These are phyloP conservation scores for Ampelomyces quisqualis DNA, from an alignment of 2,329 filamentous ascomycete species.

Conservation along the genomic window DNA sequence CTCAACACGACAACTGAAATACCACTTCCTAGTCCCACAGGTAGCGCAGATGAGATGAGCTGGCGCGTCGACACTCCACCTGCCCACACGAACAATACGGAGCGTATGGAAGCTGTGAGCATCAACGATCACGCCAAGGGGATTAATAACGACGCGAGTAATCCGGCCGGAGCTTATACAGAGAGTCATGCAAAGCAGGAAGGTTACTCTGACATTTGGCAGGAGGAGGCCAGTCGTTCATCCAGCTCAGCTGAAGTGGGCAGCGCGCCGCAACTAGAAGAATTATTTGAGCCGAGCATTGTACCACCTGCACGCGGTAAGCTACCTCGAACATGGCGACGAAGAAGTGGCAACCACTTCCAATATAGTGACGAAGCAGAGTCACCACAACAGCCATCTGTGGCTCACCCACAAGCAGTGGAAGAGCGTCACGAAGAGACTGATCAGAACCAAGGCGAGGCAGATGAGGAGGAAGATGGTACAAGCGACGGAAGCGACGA, in stretches of 20 bases:
- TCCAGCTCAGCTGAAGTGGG: conserved; percentile 20
- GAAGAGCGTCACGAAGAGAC: conserved; percentile 20
- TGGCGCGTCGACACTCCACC: conserved; percentile 32
- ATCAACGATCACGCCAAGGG: conserved; percentile 8
- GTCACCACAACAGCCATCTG: conserved; percentile 13
- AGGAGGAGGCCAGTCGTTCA: conserved; percentile 50
- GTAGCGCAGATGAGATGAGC: conserved; percentile 39
- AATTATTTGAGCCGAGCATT: conserved; percentile 37
- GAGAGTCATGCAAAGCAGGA: conserved; percentile 8
- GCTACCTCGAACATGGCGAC: conserved; percentile 47
- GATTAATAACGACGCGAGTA: conserved; percentile 7
- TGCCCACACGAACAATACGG: conserved; percentile 2
- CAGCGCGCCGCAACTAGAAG: conserved; percentile 30
- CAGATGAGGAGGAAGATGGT: conserved; percentile 16
- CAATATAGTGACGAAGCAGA: conserved; percentile 44
- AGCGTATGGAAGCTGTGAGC: conserved; percentile 7
- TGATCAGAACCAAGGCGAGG: conserved; percentile 7
- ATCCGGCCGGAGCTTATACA: background rate
- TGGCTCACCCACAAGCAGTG: conserved; percentile 7
- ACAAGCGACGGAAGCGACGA: conserved; percentile 37
- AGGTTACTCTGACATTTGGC: conserved; percentile 48
- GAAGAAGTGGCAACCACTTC: conserved; percentile 42
- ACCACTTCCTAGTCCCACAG: conserved; percentile 32
- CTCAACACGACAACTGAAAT: conserved; percentile 16
- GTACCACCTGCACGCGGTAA: conserved; percentile 43